These are phyloP conservation scores for Penicillium waksmanii DNA, from an alignment of 495 filamentous ascomycete species.

Conservation along the genomic window DNA sequence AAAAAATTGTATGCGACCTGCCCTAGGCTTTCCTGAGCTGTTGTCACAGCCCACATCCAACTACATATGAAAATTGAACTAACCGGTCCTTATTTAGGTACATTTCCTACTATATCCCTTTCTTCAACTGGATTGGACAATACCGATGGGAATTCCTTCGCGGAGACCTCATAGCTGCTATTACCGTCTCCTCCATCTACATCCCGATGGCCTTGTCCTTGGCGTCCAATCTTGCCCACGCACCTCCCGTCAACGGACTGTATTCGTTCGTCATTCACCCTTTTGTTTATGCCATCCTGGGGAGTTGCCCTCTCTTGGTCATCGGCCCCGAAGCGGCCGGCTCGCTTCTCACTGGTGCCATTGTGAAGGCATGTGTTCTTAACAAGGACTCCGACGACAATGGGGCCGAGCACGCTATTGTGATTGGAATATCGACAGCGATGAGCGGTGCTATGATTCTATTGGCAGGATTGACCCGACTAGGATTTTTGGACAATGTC, in stretches of 20 bases:
- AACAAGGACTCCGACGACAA: slow-evolving; percentile 71
- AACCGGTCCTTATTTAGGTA: slow-evolving; percentile 62
- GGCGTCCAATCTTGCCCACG: slow-evolving; percentile 90
- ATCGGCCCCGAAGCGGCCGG: slow-evolving; percentile 95
- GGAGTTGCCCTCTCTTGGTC: slow-evolving; percentile 90
- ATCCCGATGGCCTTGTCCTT: slow-evolving; percentile 95
- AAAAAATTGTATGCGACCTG: slow-evolving; percentile 38
- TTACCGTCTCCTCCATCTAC: slow-evolving; percentile 96
- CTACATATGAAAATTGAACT: slow-evolving; percentile 12
- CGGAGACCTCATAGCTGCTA: slow-evolving; percentile 82
- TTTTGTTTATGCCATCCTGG: slow-evolving; percentile 84
- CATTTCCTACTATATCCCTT: slow-evolving; percentile 89
- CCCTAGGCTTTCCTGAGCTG: background rate
- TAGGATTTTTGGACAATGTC: slow-evolving; percentile 96
- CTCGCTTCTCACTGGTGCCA: slow-evolving; percentile 83
- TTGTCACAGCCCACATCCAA: slow-evolving; percentile 4
- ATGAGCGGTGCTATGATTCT: slow-evolving; percentile 88
- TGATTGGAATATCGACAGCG: slow-evolving; percentile 88
- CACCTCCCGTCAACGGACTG: slow-evolving; percentile 92
- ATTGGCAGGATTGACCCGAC: slow-evolving; percentile 74
- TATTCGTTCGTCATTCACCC: slow-evolving; percentile 95
- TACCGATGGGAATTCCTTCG: slow-evolving; percentile 80
- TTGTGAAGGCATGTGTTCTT: slow-evolving; percentile 77
- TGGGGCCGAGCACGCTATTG: slow-evolving; percentile 68
- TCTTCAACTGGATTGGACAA: slow-evolving; percentile 83